Evolutionary conservation across 2,329 filamentous ascomycete species (phyloP).

Genomic region (Talaromyces islandicus): DNA sequence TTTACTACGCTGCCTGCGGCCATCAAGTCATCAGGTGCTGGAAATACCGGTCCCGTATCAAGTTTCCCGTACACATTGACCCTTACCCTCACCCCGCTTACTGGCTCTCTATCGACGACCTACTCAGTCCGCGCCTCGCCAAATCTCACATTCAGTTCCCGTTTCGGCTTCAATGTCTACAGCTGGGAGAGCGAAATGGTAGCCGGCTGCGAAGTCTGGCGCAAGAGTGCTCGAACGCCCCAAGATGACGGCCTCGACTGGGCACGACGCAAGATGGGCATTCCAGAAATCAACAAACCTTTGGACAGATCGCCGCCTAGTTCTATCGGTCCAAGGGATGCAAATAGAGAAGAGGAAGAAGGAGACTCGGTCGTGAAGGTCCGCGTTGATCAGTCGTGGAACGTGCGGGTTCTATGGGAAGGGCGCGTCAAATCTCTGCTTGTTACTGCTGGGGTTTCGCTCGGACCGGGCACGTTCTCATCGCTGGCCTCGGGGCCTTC

Average conservation of each 20-base stretch:
- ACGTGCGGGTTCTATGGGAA: constrained; percentile 85
- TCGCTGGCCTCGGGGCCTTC: constrained; percentile 20
- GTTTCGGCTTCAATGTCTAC: constrained; percentile 96
- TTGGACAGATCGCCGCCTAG: background rate
- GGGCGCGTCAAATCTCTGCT: constrained; percentile 86
- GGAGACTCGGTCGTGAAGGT: constrained; percentile 82
- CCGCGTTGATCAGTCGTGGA: constrained; percentile 79
- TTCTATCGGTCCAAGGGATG: background rate
- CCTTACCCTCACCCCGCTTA: constrained; percentile 85
- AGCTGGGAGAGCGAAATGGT: constrained; percentile 95
- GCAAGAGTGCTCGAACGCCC: constrained; percentile 39
- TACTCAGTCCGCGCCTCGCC: constrained; percentile 86
- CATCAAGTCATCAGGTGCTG: constrained; percentile 20
- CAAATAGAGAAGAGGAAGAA: constrained; percentile 20
- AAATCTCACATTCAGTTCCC: constrained; percentile 77
- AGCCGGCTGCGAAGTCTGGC: constrained; percentile 89
- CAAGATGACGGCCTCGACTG: constrained; percentile 37
- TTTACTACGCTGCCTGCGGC: constrained; percentile 76
- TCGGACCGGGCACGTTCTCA: constrained; percentile 54
- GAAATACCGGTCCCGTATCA: constrained; percentile 38
- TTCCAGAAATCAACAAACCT: constrained; percentile 14
- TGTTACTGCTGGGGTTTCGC: constrained; percentile 80
- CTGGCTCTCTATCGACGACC: constrained; percentile 85
- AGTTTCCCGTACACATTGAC: constrained; percentile 93
- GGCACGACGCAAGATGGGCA: constrained; percentile 32